Evolutionary conservation across 2,329 filamentous ascomycete species (phyloP).

Genomic region (Talaromyces verruculosus): DNA sequence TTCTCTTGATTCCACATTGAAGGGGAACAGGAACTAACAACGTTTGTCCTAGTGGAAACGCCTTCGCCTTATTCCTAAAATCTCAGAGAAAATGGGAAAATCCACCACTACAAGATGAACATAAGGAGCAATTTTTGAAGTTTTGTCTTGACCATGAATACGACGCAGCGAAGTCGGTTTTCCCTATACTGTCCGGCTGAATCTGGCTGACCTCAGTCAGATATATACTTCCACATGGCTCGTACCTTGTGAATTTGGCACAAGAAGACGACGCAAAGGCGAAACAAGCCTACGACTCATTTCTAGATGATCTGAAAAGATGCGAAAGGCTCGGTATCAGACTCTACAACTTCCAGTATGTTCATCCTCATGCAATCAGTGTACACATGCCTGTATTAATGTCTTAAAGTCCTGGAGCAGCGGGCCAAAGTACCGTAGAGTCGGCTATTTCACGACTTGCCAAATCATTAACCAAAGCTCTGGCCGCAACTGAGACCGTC

Average conservation of each 20-base stretch:
- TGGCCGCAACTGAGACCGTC: slow-evolving; percentile 72
- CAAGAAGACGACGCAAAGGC: slow-evolving; percentile 78
- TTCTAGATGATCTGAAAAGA: slow-evolving; percentile 81
- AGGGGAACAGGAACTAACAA: too few relatives aligned
- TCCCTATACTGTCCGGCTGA: neutral
- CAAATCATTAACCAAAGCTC: slow-evolving; percentile 75
- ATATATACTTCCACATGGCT: slow-evolving; percentile 86
- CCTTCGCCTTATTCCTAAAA: slow-evolving; percentile 93
- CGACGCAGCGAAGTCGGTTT: slow-evolving; percentile 57
- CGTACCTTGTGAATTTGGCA: slow-evolving; percentile 93
- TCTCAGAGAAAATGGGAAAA: slow-evolving; percentile 94
- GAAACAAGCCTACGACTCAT: slow-evolving; percentile 78
- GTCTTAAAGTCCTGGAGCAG: slow-evolving; percentile 66
- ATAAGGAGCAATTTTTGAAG: slow-evolving; percentile 67
- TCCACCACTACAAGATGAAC: slow-evolving; percentile 69
- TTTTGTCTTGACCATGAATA: slow-evolving; percentile 69
- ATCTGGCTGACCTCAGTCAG: slow-evolving; percentile 27
- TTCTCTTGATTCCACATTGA: too few relatives aligned
- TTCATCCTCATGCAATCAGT: neutral
- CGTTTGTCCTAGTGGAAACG: slow-evolving; percentile 64
- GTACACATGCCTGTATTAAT: neutral
- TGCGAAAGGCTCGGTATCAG: slow-evolving; percentile 83
- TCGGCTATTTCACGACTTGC: slow-evolving; percentile 79
- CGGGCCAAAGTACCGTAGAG: slow-evolving; percentile 64
- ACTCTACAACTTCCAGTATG: slow-evolving; percentile 91